phyloP scores from a whole-genome alignment of 2,329 filamentous ascomycete genomes.

The Teratosphaeria viscida region DNA sequence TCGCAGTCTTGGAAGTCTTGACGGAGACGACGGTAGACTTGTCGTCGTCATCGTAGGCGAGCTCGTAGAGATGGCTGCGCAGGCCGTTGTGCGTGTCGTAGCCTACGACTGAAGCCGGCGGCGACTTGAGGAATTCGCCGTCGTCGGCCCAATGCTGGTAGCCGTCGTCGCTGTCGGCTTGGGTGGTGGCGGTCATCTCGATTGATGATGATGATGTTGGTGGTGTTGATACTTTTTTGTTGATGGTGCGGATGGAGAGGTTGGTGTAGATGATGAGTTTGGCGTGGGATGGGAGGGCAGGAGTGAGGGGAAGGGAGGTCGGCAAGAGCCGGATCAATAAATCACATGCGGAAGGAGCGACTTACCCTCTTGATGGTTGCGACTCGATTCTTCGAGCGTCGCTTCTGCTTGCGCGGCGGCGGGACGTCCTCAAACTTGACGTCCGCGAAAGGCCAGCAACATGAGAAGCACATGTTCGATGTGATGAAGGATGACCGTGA shows the following conservation, averaged over 20 bases:
- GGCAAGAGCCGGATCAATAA: not conserved
- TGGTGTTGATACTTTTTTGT: not conserved
- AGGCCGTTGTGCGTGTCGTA: conserved; percentile 21
- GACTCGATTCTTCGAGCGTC: not conserved
- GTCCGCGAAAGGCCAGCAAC: conserved; percentile 23
- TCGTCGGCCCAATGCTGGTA: conserved; percentile 24
- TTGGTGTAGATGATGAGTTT: not conserved
- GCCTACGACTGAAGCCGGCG: conserved; percentile 7
- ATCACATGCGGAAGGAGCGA: conserved; percentile 1
- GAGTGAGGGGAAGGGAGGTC: not conserved
- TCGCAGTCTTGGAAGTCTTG: conserved; percentile 2
- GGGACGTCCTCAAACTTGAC: conserved; percentile 18
- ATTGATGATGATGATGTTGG: not conserved
- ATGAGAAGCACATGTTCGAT: conserved; percentile 3
- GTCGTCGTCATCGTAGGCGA: conserved; percentile 7
- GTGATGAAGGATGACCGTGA: not conserved
- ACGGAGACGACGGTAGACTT: conserved; percentile 6
- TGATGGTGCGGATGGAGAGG: not conserved
- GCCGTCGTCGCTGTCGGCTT: conserved; percentile 10
- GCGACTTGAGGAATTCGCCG: conserved; percentile 7
- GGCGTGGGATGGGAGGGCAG: not conserved
- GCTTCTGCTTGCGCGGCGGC: conserved; percentile 6
- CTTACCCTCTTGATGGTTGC: not conserved
- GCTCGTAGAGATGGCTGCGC: conserved; percentile 17
- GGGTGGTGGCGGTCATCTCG: conserved; percentile 1